Evolutionary conservation across 805 yeast genomes (phyloP).

Genomic region (Ogataea ramenticola): DNA sequence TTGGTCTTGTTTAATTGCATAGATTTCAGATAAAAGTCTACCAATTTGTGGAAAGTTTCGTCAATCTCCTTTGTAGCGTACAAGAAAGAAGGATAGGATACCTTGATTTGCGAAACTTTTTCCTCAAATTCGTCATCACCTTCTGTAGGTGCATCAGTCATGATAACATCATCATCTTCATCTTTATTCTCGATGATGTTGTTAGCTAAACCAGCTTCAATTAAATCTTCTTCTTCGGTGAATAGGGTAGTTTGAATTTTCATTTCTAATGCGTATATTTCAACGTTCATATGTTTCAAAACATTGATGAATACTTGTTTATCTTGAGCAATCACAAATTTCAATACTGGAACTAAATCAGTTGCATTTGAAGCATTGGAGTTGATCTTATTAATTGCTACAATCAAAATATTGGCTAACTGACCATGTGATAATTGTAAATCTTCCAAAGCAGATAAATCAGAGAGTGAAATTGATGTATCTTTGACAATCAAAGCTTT

Average conservation of each 20-base stretch:
- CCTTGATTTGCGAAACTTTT: conserved; percentile 11
- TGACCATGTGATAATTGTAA: conserved; percentile 13
- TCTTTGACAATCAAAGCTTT: conserved; percentile 16
- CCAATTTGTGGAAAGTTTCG: conserved; percentile 34
- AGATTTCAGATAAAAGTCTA: conserved; percentile 37
- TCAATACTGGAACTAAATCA: conserved; percentile 27
- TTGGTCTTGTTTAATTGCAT: conserved; percentile 18
- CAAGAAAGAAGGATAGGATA: conserved; percentile 29
- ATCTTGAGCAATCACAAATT: conserved; percentile 28
- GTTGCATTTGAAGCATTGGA: conserved; percentile 5
- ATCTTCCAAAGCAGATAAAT: conserved; percentile 7
- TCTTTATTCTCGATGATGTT: conserved; percentile 10
- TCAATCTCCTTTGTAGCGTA: conserved; percentile 20
- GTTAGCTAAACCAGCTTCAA: not conserved
- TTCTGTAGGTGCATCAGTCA: conserved; percentile 19
- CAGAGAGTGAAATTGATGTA: conserved; percentile 3
- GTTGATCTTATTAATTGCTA: conserved; percentile 12
- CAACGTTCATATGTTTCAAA: conserved; percentile 27
- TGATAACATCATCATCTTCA: conserved; percentile 23
- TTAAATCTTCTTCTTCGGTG: conserved; percentile 8
- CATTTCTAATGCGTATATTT: conserved; percentile 50
- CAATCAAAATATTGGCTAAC: conserved; percentile 14
- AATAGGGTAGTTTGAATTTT: conserved; percentile 57
- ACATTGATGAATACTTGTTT: conserved; percentile 32
- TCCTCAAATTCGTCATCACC: conserved; percentile 17